These are phyloP conservation scores for Exobasidium cylindrosporum DNA, from an alignment of 1,284 basidiomycete species.

Conservation along the genomic window DNA sequence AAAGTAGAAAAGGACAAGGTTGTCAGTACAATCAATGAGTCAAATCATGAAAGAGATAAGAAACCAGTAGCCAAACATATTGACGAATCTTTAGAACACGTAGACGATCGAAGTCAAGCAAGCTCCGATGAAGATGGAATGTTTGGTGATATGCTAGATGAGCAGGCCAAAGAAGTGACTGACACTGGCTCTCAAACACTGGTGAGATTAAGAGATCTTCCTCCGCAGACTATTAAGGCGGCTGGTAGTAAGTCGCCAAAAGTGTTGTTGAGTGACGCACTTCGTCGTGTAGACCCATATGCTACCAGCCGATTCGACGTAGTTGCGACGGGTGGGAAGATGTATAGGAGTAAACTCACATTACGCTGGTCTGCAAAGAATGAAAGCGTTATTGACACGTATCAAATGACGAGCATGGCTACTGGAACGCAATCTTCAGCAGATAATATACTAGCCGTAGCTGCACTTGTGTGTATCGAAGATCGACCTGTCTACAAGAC, in stretches of 20 bases:
- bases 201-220: constrained; percentile 32
- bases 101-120: neutral
- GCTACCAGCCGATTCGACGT: constrained; percentile 67
- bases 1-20: constrained; percentile 62
- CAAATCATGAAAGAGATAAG: neutral
- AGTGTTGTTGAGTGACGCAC: constrained; percentile 42
- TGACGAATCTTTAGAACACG: constrained; percentile 58
- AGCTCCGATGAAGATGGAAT: constrained; percentile 63
- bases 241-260: constrained; percentile 43
- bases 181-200: constrained; percentile 28
- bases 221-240: constrained; percentile 33
- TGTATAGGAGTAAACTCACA: constrained; percentile 40
- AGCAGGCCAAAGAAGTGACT: constrained; percentile 70
- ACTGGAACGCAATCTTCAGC: constrained; percentile 77
- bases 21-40: constrained; percentile 20
- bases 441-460: constrained; percentile 82
- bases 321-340: constrained; percentile 30
- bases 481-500: constrained; percentile 47
- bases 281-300: constrained; percentile 64
- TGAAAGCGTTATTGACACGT: constrained; percentile 61
- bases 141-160: constrained; percentile 74
- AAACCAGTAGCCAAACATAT: neutral
- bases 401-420: constrained; percentile 80
- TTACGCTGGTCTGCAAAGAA: constrained; percentile 32
- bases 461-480: constrained; percentile 68